A percentile compares a stretch with the other conserved stretches of the same genome.
Evolutionary conservation across 306 rosid genomes (phyloP).

Genomic region (Glycine soja): DNA sequence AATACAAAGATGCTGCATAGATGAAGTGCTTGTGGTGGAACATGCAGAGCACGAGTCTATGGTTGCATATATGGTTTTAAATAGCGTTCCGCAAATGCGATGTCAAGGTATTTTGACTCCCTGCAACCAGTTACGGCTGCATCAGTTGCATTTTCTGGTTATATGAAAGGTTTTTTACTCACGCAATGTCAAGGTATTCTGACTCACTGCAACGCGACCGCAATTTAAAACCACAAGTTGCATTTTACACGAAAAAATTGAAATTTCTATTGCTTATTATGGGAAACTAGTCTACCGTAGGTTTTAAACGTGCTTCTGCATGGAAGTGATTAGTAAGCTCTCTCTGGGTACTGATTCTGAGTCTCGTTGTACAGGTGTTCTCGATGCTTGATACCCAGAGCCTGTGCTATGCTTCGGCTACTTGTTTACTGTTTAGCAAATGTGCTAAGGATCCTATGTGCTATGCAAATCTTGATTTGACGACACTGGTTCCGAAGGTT

Average conservation of each 20-base stretch:
- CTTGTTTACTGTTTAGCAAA: slow-evolving; percentile 87
- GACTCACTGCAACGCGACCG: no score
- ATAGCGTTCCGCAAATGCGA: no score
- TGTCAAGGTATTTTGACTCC: no score
- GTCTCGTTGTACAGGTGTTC: slow-evolving; percentile 68
- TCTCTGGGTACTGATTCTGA: slow-evolving; percentile 42
- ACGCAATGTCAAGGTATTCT: no score
- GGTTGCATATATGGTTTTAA: not conserved
- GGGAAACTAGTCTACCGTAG: not conserved
- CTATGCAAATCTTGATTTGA: slow-evolving; percentile 85
- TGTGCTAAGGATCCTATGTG: slow-evolving; percentile 94
- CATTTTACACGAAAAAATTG: not conserved
- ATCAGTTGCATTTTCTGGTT: no score
- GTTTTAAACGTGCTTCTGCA: slow-evolving; percentile 32
- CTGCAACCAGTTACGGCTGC: no score
- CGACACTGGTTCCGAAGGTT: slow-evolving; percentile 82
- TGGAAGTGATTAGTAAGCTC: slow-evolving; percentile 16
- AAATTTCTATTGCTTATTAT: not conserved
- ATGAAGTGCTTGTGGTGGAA: no score
- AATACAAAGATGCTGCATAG: no score
- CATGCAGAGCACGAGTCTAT: not conserved
- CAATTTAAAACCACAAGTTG: no score
- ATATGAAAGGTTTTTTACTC: no score
- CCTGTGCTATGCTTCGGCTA: slow-evolving; percentile 84
- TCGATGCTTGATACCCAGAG: slow-evolving; percentile 95